Evolutionary conservation across 129 eudicot species (phyloP).

Genomic region (Chrysanthemum makinoi): DNA sequence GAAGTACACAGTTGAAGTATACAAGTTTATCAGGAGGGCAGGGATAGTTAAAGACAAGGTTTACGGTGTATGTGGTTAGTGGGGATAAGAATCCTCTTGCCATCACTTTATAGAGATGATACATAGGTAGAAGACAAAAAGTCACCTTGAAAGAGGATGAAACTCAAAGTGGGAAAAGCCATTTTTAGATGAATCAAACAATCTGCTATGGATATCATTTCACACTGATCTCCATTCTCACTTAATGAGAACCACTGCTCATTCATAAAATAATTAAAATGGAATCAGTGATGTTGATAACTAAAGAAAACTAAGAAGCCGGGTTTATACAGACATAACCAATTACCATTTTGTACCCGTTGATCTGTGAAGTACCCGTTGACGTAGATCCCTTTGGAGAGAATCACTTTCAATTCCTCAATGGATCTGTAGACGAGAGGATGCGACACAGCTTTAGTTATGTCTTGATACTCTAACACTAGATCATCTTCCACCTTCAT

Average conservation of each 20-base stretch:
- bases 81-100: slow-evolving; percentile 8
- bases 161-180: neutral
- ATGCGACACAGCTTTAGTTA: neutral
- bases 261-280: too few species aligned
- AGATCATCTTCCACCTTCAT: too few species aligned
- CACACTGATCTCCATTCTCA: neutral
- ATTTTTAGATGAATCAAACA: neutral
- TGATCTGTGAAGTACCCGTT: neutral
- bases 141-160: neutral
- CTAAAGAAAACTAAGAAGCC: neutral
- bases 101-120: neutral
- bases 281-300: neutral
- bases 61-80: neutral
- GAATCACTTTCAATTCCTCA: neutral
- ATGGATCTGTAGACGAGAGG: neutral
- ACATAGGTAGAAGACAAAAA: too few species aligned
- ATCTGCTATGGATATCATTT: slow-evolving; percentile 12
- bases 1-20: too few species aligned
- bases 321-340: neutral
- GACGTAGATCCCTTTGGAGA: neutral
- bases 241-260: slow-evolving; percentile 11
- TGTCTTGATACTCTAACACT: neutral
- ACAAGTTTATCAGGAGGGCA: neutral
- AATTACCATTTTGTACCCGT: neutral
- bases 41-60: slow-evolving; percentile 7